Evolutionary conservation across 2,329 filamentous ascomycete genomes (phyloP), one percentile per base, ranked within the genome.

Genomic region (Pseudogymnoascus sp.): DNA sequence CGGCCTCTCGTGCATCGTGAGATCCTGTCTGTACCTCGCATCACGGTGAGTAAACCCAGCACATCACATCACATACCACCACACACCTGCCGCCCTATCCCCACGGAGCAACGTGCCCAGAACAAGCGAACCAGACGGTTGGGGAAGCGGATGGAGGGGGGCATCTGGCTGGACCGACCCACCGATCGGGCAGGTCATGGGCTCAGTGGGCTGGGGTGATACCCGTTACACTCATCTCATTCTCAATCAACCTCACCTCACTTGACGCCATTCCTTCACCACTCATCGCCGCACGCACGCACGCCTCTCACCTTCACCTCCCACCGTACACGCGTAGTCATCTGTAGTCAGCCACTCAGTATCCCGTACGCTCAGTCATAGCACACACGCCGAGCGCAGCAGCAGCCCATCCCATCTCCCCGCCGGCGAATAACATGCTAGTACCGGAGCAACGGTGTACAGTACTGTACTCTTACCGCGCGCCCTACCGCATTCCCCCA

Each of bases 181-280:
- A 49, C 43, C 43, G 43, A 49, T 49, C 43, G 43, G 43, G 43
- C 43, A 49, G 43, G 43, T 49, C 43, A 49, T 31, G 43, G 23
- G 43, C 23, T 59, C 31, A 12, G 9, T 31, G 28, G 8, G 28
- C 28, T 31, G 28, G 28, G 28, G 28, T 31, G 28, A 31, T 31
- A 31, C 25, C 25, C 25, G 28, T 31, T 9, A 31, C 28, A 31
- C 28, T 31, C 28, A 31, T 31, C 28, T 31, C 28, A 11, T 23
- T 23, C 28, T 28, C 25, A 28, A 7, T 28, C 25, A 28, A 28
- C 25, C 25, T 31, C 28, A 40, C 37, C 40, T 43, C 40, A 42
- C 38, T n/a, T 21, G 3, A 21, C 16, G 38, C 38, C 38, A 42
- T 42, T 16, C 38, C 8, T 31, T 11, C 28, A 31, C 28, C 28